Percentiles rank a stretch among this genome's conserved stretches.
These are phyloP conservation scores for Leccinum uliginosum DNA, from an alignment of 768 basidiomycete species.

Conservation along the genomic window DNA sequence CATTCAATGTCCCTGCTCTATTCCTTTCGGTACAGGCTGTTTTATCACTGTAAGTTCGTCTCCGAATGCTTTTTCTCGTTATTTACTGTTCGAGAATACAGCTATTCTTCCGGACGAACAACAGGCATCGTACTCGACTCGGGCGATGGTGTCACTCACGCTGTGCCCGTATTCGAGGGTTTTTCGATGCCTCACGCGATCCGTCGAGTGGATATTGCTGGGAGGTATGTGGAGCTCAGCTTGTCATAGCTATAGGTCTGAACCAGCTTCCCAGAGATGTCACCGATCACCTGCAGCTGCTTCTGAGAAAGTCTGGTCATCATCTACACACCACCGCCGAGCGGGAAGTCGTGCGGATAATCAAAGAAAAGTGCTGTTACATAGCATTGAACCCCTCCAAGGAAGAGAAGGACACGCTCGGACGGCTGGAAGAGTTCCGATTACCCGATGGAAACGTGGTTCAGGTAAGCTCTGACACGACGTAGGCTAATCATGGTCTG, in stretches of 20 bases:
- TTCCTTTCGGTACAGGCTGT: slow-evolving; percentile 98
- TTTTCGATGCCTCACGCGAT: slow-evolving; percentile 99
- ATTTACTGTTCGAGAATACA: slow-evolving; percentile 32
- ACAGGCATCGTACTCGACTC: slow-evolving; percentile 99
- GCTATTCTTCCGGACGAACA: slow-evolving; percentile 96
- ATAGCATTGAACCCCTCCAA: slow-evolving; percentile 88
- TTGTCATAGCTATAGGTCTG: background rate
- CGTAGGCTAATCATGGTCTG: slow-evolving; percentile 11
- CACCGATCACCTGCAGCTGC: slow-evolving; percentile 91
- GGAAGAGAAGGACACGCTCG: slow-evolving; percentile 87
- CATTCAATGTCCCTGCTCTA: slow-evolving; percentile 97
- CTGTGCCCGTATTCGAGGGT: slow-evolving; percentile 97
- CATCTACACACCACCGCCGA: slow-evolving; percentile 96
- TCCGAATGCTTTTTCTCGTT: background rate
- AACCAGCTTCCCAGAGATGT: slow-evolving; percentile 63
- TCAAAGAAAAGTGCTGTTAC: slow-evolving; percentile 99
- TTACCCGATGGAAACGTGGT: slow-evolving; percentile 94
- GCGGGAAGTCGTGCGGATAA: slow-evolving; percentile 91
- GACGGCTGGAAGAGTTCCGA: slow-evolving; percentile 81
- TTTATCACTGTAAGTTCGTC: slow-evolving; percentile 74
- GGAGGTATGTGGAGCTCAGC: slow-evolving; percentile 52
- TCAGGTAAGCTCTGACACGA: slow-evolving; percentile 51
- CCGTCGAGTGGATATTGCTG: slow-evolving; percentile 92
- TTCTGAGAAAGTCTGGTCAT: slow-evolving; percentile 91
- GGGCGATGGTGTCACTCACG: slow-evolving; percentile 97